Evolutionary conservation across 805 yeast species (phyloP).

Genomic region (Myxozyma geophila): DNA sequence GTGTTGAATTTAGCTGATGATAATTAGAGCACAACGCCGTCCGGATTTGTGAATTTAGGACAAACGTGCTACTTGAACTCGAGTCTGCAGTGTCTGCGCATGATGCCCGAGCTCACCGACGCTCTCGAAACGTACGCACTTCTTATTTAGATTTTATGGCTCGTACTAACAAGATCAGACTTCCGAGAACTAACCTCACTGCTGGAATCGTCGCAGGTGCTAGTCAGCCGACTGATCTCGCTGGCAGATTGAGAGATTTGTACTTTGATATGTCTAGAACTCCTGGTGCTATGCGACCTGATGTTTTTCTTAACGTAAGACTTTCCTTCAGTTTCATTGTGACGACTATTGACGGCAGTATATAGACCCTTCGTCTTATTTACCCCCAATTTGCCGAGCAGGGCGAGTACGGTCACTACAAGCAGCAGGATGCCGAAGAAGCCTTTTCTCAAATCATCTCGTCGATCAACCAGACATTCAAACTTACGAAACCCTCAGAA

Average conservation of each 20-base stretch:
- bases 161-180: not conserved
- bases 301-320: slow-evolving; percentile 55
- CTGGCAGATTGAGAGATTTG: slow-evolving; percentile 44
- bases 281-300: slow-evolving; percentile 64
- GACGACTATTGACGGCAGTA: not conserved
- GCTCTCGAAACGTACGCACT: slow-evolving; percentile 46
- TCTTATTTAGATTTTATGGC: not conserved
- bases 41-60: slow-evolving; percentile 71
- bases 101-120: slow-evolving; percentile 55
- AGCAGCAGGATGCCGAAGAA: slow-evolving; percentile 99
- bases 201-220: not conserved
- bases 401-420: slow-evolving; percentile 62
- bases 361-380: slow-evolving; percentile 52
- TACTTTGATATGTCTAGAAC: slow-evolving; percentile 42
- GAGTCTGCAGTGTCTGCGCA: slow-evolving; percentile 61
- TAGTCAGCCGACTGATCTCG: slow-evolving; percentile 41
- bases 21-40: slow-evolving; percentile 48
- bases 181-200: not conserved
- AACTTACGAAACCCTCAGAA: slow-evolving; percentile 47
- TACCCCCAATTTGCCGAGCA: slow-evolving; percentile 92
- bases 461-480: slow-evolving; percentile 34
- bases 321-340: not conserved
- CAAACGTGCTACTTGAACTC: slow-evolving; percentile 80
- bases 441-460: slow-evolving; percentile 79
- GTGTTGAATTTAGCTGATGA: slow-evolving; percentile 37